A percentile compares a stretch with the other conserved stretches of the same genome.
Evolutionary conservation across 202 grass and related monocot genomes (phyloP).

Genomic region (Panicum virgatum): DNA sequence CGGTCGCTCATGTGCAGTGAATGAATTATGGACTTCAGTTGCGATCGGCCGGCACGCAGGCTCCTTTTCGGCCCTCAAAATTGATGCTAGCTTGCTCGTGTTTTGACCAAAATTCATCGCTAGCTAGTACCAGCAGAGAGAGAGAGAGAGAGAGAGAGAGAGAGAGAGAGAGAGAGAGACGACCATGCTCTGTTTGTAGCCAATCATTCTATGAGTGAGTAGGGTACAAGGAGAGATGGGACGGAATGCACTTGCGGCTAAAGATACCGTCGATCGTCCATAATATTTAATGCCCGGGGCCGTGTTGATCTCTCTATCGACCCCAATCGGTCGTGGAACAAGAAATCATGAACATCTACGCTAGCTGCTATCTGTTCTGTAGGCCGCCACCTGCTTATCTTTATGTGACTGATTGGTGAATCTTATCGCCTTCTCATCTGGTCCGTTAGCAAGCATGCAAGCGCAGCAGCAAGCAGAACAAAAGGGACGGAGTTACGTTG

Average conservation of each 20-base stretch:
- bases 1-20: slow-evolving; percentile 23
- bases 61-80: slow-evolving; percentile 29
- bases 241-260: slow-evolving; percentile 43
- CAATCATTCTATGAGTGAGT: slow-evolving; percentile 39
- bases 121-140: neutral
- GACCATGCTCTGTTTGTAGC: slow-evolving; percentile 31
- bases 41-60: neutral
- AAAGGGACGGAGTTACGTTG: slow-evolving; percentile 29
- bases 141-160: neutral
- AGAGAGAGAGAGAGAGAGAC: neutral
- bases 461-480: slow-evolving; percentile 6
- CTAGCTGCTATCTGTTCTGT: slow-evolving; percentile 7
- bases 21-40: slow-evolving; percentile 19
- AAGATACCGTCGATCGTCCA: slow-evolving; percentile 22
- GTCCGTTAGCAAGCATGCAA: slow-evolving; percentile 27
- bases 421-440: slow-evolving; percentile 46
- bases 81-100: neutral
- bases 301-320: slow-evolving; percentile 17
- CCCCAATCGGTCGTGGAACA: slow-evolving; percentile 11
- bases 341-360: slow-evolving; percentile 34
- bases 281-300: slow-evolving; percentile 3
- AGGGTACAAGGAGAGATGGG: slow-evolving; percentile 52
- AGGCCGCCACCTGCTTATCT: slow-evolving; percentile 40
- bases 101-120: neutral
- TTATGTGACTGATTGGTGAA: slow-evolving; percentile 54